phyloP scores from a whole-genome alignment of 2,329 filamentous ascomycete species.

The Aspergillus thermomutatus region DNA sequence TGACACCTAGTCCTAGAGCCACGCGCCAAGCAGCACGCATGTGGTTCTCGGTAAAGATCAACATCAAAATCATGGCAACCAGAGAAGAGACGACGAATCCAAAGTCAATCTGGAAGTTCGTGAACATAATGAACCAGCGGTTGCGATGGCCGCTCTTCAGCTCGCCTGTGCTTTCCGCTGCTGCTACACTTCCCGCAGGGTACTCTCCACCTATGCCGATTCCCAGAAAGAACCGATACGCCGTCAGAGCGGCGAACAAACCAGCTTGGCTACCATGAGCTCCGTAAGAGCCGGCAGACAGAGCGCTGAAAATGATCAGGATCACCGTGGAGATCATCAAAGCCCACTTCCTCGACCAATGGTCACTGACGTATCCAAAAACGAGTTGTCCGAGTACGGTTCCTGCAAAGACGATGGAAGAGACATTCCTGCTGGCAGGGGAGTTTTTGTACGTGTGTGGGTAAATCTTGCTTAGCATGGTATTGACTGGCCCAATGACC shows the following conservation, averaged over 20 bases:
- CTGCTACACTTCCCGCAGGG: constrained; percentile 69
- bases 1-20: constrained; percentile 70
- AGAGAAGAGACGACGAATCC: constrained; percentile 80
- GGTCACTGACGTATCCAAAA: constrained; percentile 78
- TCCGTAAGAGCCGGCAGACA: constrained; percentile 74
- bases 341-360: constrained; percentile 79
- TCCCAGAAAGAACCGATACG: constrained; percentile 79
- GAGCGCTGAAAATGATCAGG: constrained; percentile 77
- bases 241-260: constrained; percentile 73
- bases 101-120: constrained; percentile 80
- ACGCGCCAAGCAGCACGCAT: constrained; percentile 77
- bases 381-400: constrained; percentile 77
- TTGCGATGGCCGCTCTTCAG: constrained; percentile 78
- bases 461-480: constrained; percentile 69
- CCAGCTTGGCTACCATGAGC: constrained; percentile 65
- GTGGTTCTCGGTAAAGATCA: constrained; percentile 60
- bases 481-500: constrained; percentile 87
- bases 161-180: constrained; percentile 79
- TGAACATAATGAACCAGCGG: constrained; percentile 87
- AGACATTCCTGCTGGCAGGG: constrained; percentile 68
- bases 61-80: constrained; percentile 65
- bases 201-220: constrained; percentile 69
- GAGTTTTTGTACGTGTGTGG: constrained; percentile 65
- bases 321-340: constrained; percentile 78
- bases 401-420: constrained; percentile 80